Evolutionary conservation across 495 filamentous ascomycete species (phyloP).

Genomic region (Penicillium goetzii): DNA sequence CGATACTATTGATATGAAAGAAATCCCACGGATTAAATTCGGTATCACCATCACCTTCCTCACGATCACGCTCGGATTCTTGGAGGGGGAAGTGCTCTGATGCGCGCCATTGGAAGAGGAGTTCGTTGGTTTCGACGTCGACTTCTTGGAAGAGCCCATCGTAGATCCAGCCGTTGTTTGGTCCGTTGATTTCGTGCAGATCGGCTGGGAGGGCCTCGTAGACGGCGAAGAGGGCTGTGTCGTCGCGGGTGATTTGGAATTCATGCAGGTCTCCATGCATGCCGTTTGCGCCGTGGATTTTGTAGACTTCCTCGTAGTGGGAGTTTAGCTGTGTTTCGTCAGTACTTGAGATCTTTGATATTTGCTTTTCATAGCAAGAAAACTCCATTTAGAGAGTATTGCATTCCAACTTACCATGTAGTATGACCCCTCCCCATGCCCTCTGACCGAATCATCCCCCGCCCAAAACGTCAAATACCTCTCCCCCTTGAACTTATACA

Average conservation of each 20-base stretch:
- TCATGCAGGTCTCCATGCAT: conserved; percentile 48
- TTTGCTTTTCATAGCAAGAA: background rate
- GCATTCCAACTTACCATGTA: conserved; percentile 48
- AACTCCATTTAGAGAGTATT: background rate
- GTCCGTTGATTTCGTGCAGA: conserved; percentile 44
- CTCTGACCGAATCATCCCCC: conserved; percentile 50
- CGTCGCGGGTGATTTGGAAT: conserved; percentile 50
- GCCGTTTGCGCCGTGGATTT: conserved; percentile 39
- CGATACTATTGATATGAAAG: conserved; percentile 53
- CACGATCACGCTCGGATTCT: conserved; percentile 29
- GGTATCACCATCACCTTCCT: conserved; percentile 28
- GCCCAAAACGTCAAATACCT: conserved; percentile 57
- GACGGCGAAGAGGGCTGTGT: conserved; percentile 55
- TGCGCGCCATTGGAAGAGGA: conserved; percentile 49
- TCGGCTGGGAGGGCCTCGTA: conserved; percentile 50
- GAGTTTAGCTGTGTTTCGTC: conserved; percentile 45
- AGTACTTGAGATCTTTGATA: background rate
- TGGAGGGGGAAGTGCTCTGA: conserved; percentile 42
- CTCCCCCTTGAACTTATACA: conserved; percentile 44
- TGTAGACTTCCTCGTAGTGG: conserved; percentile 51
- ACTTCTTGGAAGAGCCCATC: conserved; percentile 57
- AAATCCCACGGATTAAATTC: conserved; percentile 44
- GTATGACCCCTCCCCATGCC: conserved; percentile 51
- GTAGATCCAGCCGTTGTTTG: conserved; percentile 52
- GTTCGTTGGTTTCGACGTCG: conserved; percentile 45